Evolutionary conservation across 2,329 filamentous ascomycete genomes (phyloP), one percentile per base, ranked within the genome.

Genomic region (Curvularia sp.): DNA sequence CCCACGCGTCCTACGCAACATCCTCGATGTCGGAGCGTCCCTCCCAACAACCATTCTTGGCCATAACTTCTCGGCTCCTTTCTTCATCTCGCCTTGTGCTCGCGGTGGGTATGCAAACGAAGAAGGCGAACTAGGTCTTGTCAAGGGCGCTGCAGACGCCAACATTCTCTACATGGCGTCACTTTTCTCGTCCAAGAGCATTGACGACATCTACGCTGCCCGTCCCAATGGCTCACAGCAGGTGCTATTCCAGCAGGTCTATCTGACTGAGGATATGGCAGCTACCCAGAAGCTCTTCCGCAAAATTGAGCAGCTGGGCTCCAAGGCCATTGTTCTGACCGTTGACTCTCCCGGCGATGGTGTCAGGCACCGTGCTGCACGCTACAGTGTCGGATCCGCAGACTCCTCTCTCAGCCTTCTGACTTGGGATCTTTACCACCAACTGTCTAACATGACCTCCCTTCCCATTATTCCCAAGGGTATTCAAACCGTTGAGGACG

Each of bases 41-140:
- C 53, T 74, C 8, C 78, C 77, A 15, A 84, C 82, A 5, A 83
- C 78, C 18, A 81, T 85, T 52, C 74, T 85, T 32, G 83, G 83
- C 30, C 75, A 83, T 74, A 82, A 84, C 72, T 83, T 84, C 71
- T 82, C 79, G 0, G 78, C 80, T 0, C 83, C 83, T n/a, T 81
- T 86, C 75, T 86, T 82, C 75, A 85, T 86, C 67, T 78, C 77
- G 56, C 82, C 83, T 15, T 70, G 66, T 48, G 72, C 74, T 6
- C 63, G 67, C 3, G 74, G 74, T 18, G 79, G 72, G 27, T 79
- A 80, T 51, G 83, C 69, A 7, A 77, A 85, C 60, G 68, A 74
- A 0, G 77, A 80, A 1, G 83, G 75, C 21, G 83, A 86, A 73
- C 64, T 79, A 7, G 83, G 82, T 65, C 71, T 86, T 23, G 79